Base-by-base conservation (phyloP, 306 rosid species). In the Vachellia pachyceras region DNA sequence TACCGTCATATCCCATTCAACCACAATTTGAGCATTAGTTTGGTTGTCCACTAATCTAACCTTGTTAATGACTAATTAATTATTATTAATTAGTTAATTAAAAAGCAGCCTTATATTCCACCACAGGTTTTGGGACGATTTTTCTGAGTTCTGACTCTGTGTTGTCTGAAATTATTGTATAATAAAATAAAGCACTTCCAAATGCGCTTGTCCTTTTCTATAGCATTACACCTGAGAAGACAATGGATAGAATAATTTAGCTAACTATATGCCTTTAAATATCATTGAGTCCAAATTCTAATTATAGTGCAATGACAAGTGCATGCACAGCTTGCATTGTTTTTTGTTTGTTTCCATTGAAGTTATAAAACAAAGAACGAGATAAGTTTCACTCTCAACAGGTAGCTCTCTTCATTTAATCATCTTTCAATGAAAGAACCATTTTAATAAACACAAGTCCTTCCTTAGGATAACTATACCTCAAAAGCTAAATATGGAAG, bases 11-110 rank as follows among this genome's bases (percentile, higher is more conserved):
- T 54, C 22, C 67, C 78, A 55, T 73, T 68, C 63, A 8, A 52
- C 55, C 85, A 83, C 85, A 41, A 60, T 73, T 77, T 40, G 61
- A 77, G 58, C 80, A 79, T 33, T 55, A 15, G 13, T 77, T 70
- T 64, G 75, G 78, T 39, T 47, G 49, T 46, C 73, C 67, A 60
- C 18, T 8, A 69, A 67, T 67, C 63, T 11, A 10, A 6, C 37
- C 3, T 10, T 22, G 39, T 69, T 37, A 6, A 29, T 18, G 58
- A n/a, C 3, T 55, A 55, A 55, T 55, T n/a, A 55, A 58, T 7
- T 2, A 29, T 14, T 0, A 20, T 22, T 58, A 10, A 55, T 55
- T 55, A 20, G 13, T n/a, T 22, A 55, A 42, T 41, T 69, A 41
- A 69, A 36, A 22, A 69, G 74, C 74, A 22, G 55, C 74, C 74